Percentiles rank a stretch among this genome's conserved stretches.
Conservation (phyloP, 495 filamentous ascomycete genomes). For the Amniculicola lignicola region DNA sequence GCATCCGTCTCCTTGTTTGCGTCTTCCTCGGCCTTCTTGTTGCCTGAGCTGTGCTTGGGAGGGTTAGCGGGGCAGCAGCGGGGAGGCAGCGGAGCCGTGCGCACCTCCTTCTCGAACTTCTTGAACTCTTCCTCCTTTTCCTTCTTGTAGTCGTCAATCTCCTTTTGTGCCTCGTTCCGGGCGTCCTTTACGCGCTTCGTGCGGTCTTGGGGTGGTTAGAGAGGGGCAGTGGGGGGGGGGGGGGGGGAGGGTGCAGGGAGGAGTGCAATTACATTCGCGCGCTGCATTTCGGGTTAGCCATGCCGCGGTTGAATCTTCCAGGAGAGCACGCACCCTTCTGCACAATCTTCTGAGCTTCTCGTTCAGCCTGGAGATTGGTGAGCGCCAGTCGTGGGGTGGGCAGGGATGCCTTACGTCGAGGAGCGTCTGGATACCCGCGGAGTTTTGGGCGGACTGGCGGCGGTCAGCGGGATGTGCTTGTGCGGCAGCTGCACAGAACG, state of each 20-base stretch:
- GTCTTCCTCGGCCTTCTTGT: constrained; percentile 82
- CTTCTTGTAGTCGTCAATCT: constrained; percentile 91
- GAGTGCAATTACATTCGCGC: constrained; percentile 63
- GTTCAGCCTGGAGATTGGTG: constrained; percentile 69
- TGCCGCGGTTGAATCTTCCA: neutral
- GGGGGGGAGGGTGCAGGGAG: neutral
- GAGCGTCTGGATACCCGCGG: constrained; percentile 93
- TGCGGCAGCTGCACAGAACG: constrained; percentile 16
- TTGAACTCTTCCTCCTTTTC: constrained; percentile 93
- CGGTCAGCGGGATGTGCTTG: constrained; percentile 4
- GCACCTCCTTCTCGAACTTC: constrained; percentile 87
- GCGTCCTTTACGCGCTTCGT: constrained; percentile 97
- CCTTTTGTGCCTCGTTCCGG: constrained; percentile 90
- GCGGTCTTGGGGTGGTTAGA: constrained; percentile 60
- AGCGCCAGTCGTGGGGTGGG: constrained; percentile 35
- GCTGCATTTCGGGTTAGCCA: constrained; percentile 45
- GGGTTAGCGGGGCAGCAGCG: constrained; percentile 1
- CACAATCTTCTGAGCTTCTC: constrained; percentile 98
- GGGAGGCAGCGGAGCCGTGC: constrained; percentile 6
- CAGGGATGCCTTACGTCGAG: constrained; percentile 75
- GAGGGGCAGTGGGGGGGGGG: neutral
- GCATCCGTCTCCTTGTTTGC: constrained; percentile 76
- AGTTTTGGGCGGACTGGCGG: constrained; percentile 85
- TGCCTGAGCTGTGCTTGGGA: constrained; percentile 76
- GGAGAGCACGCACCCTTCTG: constrained; percentile 70